Percentiles rank a stretch among this genome's conserved stretches.
Evolutionary conservation across 345 rosid genomes (phyloP).

Genomic region (Durio zibethinus): DNA sequence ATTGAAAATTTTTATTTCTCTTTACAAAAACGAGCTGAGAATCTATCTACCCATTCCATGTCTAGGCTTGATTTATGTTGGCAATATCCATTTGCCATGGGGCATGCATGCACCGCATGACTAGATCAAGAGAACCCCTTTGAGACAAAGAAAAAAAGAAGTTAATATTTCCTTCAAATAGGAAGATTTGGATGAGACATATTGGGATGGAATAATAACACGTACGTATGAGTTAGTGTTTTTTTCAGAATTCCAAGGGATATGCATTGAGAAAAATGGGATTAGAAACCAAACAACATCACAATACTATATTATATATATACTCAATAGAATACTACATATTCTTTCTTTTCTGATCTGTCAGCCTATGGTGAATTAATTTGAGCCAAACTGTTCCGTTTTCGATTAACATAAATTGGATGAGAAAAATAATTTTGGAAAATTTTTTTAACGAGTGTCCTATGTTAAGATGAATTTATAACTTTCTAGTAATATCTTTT

Average conservation of each 20-base stretch:
- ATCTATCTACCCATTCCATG: constrained; percentile 9
- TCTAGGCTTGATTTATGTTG: constrained; percentile 5
- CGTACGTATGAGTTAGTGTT: neutral
- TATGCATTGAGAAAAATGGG: neutral
- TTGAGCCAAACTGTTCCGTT: neutral
- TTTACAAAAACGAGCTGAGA: neutral
- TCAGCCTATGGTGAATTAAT: neutral
- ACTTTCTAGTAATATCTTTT: neutral
- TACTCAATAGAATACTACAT: neutral
- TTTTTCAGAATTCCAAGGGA: neutral
- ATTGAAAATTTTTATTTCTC: neutral
- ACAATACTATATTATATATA: neutral
- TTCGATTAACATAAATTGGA: neutral
- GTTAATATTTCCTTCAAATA: neutral
- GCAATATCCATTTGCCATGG: neutral
- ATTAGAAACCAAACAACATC: neutral
- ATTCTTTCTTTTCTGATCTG: neutral
- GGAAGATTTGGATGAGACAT: constrained; percentile 2
- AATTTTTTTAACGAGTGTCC: neutral
- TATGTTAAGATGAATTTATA: neutral
- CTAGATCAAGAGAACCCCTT: constrained; percentile 12
- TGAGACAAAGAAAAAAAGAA: neutral
- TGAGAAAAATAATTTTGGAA: neutral
- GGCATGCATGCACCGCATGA: neutral
- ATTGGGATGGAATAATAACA: constrained; percentile 1